These are phyloP conservation scores for Podosphaera fusca DNA, from an alignment of 2,329 filamentous ascomycete species.

Conservation along the genomic window DNA sequence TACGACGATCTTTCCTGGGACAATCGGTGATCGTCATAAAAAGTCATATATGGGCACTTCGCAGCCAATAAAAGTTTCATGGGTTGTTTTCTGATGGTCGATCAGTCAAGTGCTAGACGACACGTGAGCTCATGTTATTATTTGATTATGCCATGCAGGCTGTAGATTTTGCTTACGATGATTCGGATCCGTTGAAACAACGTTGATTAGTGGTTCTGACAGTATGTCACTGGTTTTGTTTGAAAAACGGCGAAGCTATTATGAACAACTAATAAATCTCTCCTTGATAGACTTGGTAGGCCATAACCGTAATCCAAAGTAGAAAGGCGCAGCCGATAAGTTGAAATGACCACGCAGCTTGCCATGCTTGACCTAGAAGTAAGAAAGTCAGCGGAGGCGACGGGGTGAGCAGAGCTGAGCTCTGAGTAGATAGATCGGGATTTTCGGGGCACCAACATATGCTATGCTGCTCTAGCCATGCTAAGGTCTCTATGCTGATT, in stretches of 20 bases:
- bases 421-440: too few relatives aligned
- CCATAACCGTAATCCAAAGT: conserved; percentile 47
- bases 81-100: too few relatives aligned
- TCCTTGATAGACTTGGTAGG: conserved; percentile 31
- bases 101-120: too few relatives aligned
- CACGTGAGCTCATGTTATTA: too few relatives aligned
- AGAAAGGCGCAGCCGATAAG: conserved; percentile 36
- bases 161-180: too few relatives aligned
- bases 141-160: too few relatives aligned
- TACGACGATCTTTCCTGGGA: too few relatives aligned
- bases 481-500: conserved; percentile 29
- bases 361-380: conserved; percentile 33
- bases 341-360: conserved; percentile 38
- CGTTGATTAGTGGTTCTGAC: background rate
- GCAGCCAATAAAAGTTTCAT: too few relatives aligned
- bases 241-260: background rate
- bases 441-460: conserved; percentile 29
- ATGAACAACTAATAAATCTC: background rate
- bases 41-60: too few relatives aligned
- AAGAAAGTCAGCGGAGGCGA: background rate
- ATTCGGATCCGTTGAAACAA: background rate
- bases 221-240: background rate
- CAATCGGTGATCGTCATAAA: too few relatives aligned
- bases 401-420: too few relatives aligned
- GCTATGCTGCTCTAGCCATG: conserved; percentile 37